Base-by-base conservation (phyloP, 345 rosid genomes). In the Triadica sebifera region DNA sequence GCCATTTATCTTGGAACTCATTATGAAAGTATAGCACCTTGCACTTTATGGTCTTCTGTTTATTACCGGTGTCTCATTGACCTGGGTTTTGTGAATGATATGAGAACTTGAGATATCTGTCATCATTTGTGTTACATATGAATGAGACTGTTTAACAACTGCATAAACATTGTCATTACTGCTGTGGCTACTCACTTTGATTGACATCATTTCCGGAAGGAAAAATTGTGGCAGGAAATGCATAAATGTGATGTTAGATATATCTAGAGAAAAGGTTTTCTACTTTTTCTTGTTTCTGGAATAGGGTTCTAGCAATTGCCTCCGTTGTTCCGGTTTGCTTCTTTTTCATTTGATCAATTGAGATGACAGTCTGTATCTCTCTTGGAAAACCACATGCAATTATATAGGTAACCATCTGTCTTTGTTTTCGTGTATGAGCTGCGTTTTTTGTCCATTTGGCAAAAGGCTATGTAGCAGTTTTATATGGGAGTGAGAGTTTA, bases 401-500 rank as follows among this genome's bases (percentile, higher is more conserved):
- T 77, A 20, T n/a, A n/a, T 74, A 61, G 56, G 78, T 50, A 53
- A 49, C 76, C 75, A 29, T 49, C 62, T 81, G 63, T 39, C 20
- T 76, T 65, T 79, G 49, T 74, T 73, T 84, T 69, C 73, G 52
- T 76, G 60, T 19, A 52, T 59, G 69, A 75, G 25, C 39, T 29
- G 10, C 59, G 1, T 50, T 70, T 62, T 60, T 82, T 53, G 68
- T 73, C 70, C 69, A 61, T 62, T 68, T 77, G 56, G 68, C 52
- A 80, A 77, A 74, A 72, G 77, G 53, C 51, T 70, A 50, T 67
- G 56, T 62, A 69, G 72, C 77, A 43, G 65, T 63, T 56, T 78
- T 61, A 47, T 52, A 38, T 65, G 73, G 75, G 82, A 81, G 77
- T 69, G 80, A 78, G 82, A 67, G 78, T 75, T 69, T 70, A 62